Percentiles rank a stretch among this genome's conserved stretches.
These are phyloP conservation scores for Eucalyptus tenuipes DNA, from an alignment of 345 rosid species.

Conservation along the genomic window DNA sequence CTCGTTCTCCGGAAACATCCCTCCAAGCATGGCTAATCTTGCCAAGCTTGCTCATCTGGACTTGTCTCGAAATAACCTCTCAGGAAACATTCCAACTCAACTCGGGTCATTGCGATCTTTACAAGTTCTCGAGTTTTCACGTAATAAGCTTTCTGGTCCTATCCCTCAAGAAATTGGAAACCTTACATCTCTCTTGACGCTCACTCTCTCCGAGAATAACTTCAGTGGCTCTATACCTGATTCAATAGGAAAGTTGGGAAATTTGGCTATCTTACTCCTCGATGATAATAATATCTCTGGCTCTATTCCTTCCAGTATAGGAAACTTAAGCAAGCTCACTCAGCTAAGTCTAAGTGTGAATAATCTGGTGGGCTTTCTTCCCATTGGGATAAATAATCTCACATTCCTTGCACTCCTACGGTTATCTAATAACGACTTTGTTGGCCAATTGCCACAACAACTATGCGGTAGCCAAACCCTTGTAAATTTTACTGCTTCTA, in stretches of 20 bases:
- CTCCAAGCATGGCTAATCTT: conserved; percentile 4
- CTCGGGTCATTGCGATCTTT: neutral
- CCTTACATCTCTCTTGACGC: neutral
- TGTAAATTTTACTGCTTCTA: neutral
- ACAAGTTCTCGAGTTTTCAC: neutral
- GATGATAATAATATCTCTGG: neutral
- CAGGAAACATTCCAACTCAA: neutral
- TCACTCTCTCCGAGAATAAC: neutral
- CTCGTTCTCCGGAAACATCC: conserved; percentile 5
- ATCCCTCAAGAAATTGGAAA: conserved; percentile 1
- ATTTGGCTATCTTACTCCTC: neutral
- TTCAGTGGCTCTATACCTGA: neutral
- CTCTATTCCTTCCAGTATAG: neutral
- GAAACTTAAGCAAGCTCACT: neutral
- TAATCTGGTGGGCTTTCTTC: neutral
- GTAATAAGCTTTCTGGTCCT: neutral
- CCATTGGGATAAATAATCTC: neutral
- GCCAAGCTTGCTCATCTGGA: conserved; percentile 2
- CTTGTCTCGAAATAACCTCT: neutral
- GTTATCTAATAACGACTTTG: neutral
- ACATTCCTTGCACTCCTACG: neutral
- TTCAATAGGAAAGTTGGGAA: neutral
- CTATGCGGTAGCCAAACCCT: neutral
- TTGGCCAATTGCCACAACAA: neutral
- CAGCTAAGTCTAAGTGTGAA: neutral